A percentile compares a stretch with the other conserved stretches of the same genome.
phyloP scores from a whole-genome alignment of 2,329 filamentous ascomycete genomes.

The Aspergillus fumigatiaffinis region DNA sequence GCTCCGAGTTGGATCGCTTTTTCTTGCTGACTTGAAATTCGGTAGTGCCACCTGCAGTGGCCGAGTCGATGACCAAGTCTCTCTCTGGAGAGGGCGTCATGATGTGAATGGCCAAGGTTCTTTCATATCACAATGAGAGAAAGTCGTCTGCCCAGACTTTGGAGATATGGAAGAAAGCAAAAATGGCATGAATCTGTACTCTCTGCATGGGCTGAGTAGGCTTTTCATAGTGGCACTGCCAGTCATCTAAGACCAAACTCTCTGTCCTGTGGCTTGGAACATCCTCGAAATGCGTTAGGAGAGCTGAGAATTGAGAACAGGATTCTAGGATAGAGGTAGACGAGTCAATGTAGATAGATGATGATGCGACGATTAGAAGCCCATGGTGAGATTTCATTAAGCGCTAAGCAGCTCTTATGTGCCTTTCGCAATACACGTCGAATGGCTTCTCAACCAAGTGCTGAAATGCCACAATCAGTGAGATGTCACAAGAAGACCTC shows the following conservation, averaged over 20 bases:
- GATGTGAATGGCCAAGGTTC: not conserved
- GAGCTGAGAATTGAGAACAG: not conserved
- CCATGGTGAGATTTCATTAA: not conserved
- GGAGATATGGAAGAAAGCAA: not conserved
- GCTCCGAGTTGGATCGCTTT: constrained; percentile 28
- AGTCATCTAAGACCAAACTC: not conserved
- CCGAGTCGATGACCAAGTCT: constrained; percentile 11
- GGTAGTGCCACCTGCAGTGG: constrained; percentile 3
- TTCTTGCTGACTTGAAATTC: constrained; percentile 19
- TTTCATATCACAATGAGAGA: constrained; percentile 3
- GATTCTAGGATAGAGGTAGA: not conserved
- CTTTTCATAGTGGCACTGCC: not conserved
- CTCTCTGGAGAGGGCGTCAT: constrained; percentile 21
- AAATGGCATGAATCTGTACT: not conserved
- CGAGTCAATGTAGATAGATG: not conserved
- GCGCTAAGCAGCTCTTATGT: not conserved
- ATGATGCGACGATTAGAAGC: not conserved
- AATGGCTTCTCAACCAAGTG: not conserved
- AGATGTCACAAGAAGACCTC: not conserved
- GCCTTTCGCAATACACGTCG: not conserved
- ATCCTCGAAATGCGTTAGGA: not conserved
- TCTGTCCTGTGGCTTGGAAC: not conserved
- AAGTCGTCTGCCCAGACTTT: not conserved
- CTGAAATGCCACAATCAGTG: not conserved
- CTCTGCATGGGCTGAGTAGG: not conserved